Evolutionary conservation across 768 basidiomycete genomes (phyloP), one percentile per base, ranked within the genome.

Genomic region (Pisolithus sp.): DNA sequence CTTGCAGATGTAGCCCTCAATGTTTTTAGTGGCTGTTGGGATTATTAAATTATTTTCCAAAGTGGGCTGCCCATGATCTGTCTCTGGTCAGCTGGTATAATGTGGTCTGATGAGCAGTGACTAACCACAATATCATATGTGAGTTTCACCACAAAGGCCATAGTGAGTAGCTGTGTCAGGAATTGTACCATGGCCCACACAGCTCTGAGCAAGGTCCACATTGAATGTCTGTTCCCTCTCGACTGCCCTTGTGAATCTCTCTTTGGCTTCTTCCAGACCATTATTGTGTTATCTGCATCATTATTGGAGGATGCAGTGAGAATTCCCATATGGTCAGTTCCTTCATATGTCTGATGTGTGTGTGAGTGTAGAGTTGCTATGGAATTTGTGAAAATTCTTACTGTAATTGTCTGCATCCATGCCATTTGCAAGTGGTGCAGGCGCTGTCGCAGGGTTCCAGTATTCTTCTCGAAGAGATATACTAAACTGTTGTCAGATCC

Each of bases 351-450:
- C 21, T 40, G 39, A 20, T 34, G 18, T 20, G 5, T 40, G 18
- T 20, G 12, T 40, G 21, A 8, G 39, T 21, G 21, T 6, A 18
- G 39, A 21, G n/a, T 40, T 21, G 4, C 39, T 18, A 10, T 7
- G 6, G 4, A 40, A n/a, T 40, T 40, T 21, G 10, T 8, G 10
- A 40, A 12, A 20, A 12, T 18, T 18, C 39, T 40, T 15, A 40
- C 39, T 20, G 49, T 12, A 13, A 54, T 7, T 21, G 53, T 54
- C 43, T 54, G 53, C 10, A 23, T 24, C 17, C 8, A 38, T 17
- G 48, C 30, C 8, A 15, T 21, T 17, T 47, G 20, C 4, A 46
- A 31, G n/a, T 54, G 53, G 8, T 23, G 7, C 13, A 54, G 26
- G 3, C n/a, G n/a, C 20, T 51, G 45, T 3, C 26, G 13, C 2